These are phyloP conservation scores for Chaetomium olivaceum DNA, from an alignment of 2,329 filamentous ascomycete genomes.

Conservation along the genomic window DNA sequence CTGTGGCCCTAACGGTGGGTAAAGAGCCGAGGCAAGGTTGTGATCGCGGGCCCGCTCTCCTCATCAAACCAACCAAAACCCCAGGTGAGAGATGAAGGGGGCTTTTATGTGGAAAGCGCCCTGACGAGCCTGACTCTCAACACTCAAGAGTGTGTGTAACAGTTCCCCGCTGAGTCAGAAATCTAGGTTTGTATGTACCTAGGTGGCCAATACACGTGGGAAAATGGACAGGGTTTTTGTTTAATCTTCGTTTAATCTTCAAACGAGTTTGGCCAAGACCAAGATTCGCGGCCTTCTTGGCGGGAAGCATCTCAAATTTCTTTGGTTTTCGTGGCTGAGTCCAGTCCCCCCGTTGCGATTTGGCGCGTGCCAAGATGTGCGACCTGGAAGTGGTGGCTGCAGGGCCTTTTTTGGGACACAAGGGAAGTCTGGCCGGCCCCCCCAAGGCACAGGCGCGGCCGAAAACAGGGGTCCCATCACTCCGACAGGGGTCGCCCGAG, in stretches of 20 bases:
- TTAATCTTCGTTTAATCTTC: neutral
- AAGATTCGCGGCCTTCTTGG: slow-evolving; percentile 15
- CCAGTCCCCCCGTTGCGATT: slow-evolving; percentile 4
- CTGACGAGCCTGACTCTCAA: neutral
- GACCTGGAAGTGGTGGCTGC: neutral
- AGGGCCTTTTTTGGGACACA: slow-evolving; percentile 9
- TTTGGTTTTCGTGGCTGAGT: slow-evolving; percentile 11
- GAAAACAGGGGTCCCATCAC: slow-evolving; percentile 25
- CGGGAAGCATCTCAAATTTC: neutral
- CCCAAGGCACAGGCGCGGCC: slow-evolving; percentile 20
- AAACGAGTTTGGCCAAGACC: neutral
- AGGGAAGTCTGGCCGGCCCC: slow-evolving; percentile 2
- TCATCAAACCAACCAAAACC: neutral
- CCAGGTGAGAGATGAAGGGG: slow-evolving; percentile 18
- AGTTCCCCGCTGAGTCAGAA: slow-evolving; percentile 4
- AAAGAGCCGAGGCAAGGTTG: slow-evolving; percentile 7
- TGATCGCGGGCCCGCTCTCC: neutral
- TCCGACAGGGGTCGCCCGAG: slow-evolving; percentile 29
- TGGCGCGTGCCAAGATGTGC: slow-evolving; percentile 1
- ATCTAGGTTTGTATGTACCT: neutral
- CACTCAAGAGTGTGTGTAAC: neutral
- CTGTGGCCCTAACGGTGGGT: slow-evolving; percentile 1
- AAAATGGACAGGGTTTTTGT: neutral
- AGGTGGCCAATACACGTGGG: neutral
- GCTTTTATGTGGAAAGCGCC: neutral